Percentiles rank a stretch among this genome's conserved stretches.
Evolutionary conservation across 768 basidiomycete species (phyloP).

Genomic region (Boletus rufocinnamomeus): DNA sequence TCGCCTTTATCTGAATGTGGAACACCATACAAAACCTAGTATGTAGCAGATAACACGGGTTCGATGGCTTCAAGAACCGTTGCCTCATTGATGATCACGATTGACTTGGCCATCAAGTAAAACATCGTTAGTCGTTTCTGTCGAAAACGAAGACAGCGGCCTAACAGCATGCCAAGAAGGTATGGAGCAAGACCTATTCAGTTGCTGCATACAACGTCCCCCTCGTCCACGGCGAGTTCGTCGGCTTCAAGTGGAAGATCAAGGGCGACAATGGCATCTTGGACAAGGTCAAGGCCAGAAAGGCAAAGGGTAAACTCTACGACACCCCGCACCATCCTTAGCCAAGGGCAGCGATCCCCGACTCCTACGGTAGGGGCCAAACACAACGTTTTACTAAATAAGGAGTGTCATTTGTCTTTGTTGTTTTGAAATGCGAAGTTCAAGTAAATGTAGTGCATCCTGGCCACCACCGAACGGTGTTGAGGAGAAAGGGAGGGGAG

Average conservation of each 20-base stretch:
- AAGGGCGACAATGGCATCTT: constrained; percentile 54
- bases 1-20: neutral
- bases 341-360: constrained; percentile 27
- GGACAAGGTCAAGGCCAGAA: constrained; percentile 38
- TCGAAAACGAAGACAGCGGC: neutral
- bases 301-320: constrained; percentile 16
- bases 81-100: neutral
- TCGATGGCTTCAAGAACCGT: neutral
- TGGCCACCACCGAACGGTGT: no score
- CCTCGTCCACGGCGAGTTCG: constrained; percentile 69
- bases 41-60: neutral
- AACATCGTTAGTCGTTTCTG: no score
- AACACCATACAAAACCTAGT: neutral
- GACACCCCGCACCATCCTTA: neutral
- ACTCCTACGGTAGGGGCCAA: no score
- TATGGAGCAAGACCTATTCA: neutral
- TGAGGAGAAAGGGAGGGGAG: no score
- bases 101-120: neutral
- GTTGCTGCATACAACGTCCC: constrained; percentile 50
- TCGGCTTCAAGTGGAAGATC: constrained; percentile 71
- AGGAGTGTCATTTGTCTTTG: no score
- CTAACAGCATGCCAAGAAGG: neutral
- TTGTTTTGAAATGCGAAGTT: no score
- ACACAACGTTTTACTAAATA: no score
- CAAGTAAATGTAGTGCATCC: no score